These are phyloP conservation scores for Hymenotorrendiella dingleyae DNA, from an alignment of 2,329 filamentous ascomycete genomes.

Conservation along the genomic window DNA sequence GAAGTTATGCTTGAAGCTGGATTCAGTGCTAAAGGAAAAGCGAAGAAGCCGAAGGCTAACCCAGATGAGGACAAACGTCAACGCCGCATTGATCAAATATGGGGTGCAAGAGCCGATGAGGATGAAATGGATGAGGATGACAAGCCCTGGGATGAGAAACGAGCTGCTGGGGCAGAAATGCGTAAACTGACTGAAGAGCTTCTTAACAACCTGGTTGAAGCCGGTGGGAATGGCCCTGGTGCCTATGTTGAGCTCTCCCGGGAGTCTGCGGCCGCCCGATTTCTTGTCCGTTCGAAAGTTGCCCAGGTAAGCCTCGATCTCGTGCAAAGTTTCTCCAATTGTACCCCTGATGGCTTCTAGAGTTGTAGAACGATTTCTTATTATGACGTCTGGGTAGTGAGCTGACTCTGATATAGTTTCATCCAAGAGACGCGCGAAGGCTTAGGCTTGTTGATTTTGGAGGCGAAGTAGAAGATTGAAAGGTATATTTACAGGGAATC, in stretches of 20 bases:
- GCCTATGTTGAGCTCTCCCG: slow-evolving; percentile 53
- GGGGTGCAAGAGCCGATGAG: slow-evolving; percentile 35
- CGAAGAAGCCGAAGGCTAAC: slow-evolving; percentile 41
- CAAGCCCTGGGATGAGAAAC: slow-evolving; percentile 29
- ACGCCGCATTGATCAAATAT: slow-evolving; percentile 58
- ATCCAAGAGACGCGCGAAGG: slow-evolving; percentile 55
- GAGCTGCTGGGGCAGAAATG: slow-evolving; percentile 51
- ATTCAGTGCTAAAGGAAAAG: slow-evolving; percentile 54
- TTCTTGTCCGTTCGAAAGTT: slow-evolving; percentile 59
- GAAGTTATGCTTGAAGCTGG: slow-evolving; percentile 52
- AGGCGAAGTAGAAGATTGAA: slow-evolving; percentile 51
- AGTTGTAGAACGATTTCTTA: no score
- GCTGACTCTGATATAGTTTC: no score
- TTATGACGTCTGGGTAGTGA: no score
- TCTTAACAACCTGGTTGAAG: slow-evolving; percentile 51
- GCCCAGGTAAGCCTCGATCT: no score
- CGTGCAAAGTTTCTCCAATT: no score
- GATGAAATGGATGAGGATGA: slow-evolving; percentile 35
- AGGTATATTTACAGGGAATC: background rate
- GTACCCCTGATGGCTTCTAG: no score
- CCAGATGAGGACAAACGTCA: slow-evolving; percentile 47
- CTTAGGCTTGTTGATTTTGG: slow-evolving; percentile 59
- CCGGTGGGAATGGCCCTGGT: slow-evolving; percentile 47
- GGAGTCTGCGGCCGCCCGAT: slow-evolving; percentile 58
- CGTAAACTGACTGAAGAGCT: slow-evolving; percentile 53